Evolutionary conservation across 371 early-diverging fungal genomes (phyloP).

Genomic region (Mortierella sp.): DNA sequence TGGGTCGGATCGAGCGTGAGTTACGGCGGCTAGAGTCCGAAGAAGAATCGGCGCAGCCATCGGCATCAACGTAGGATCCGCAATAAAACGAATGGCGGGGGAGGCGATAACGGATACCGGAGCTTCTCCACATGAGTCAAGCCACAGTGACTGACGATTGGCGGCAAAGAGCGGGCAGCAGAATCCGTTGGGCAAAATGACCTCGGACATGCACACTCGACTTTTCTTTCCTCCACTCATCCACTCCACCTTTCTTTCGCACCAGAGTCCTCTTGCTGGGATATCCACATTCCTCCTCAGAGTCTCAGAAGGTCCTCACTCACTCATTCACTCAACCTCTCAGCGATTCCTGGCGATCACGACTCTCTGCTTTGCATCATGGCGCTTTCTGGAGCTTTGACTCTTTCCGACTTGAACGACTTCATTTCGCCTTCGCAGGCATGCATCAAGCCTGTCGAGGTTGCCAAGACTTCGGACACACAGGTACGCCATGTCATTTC

Average conservation of each 20-base stretch:
- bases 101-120: not conserved
- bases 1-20: conserved; percentile 40
- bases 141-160: too few relatives aligned
- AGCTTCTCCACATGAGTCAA: too few relatives aligned
- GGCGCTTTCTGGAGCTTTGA: conserved; percentile 53
- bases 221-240: too few relatives aligned
- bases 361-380: conserved; percentile 8
- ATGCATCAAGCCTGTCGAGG: conserved; percentile 94
- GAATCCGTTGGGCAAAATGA: too few relatives aligned
- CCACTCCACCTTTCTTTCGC: too few relatives aligned
- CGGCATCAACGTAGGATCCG: conserved; percentile 1
- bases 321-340: conserved; percentile 1
- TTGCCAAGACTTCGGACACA: conserved; percentile 67
- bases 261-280: too few relatives aligned
- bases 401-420: conserved; percentile 93
- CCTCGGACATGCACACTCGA: too few relatives aligned
- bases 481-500: conserved; percentile 36
- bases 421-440: conserved; percentile 95
- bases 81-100: conserved; percentile 1
- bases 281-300: too few relatives aligned
- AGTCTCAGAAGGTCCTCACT: not conserved
- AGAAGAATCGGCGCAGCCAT: conserved; percentile 5
- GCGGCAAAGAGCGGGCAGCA: too few relatives aligned
- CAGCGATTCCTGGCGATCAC: not conserved
- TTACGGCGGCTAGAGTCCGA: conserved; percentile 28